These are phyloP conservation scores for Wickerhamiella cacticola DNA, from an alignment of 805 yeast genomes.

Conservation along the genomic window DNA sequence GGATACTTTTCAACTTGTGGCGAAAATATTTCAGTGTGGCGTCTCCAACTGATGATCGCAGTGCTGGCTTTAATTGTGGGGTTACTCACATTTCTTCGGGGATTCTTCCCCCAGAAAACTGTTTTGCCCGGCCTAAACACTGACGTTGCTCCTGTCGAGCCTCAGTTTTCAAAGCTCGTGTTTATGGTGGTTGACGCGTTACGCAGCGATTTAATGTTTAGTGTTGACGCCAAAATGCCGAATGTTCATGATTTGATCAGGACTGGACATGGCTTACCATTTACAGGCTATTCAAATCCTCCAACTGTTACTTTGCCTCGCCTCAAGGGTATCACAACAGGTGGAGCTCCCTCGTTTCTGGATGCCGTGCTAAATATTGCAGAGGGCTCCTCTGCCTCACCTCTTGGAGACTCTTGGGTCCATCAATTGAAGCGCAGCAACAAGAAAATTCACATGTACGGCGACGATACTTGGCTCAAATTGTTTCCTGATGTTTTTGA, in stretches of 20 bases:
- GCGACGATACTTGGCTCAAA: conserved; percentile 97
- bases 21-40: neutral
- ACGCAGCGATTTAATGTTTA: conserved; percentile 74
- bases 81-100: conserved; percentile 53
- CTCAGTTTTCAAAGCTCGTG: conserved; percentile 54
- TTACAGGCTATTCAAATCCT: conserved; percentile 84
- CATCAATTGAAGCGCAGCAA: conserved; percentile 42
- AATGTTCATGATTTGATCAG: conserved; percentile 54
- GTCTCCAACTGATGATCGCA: conserved; percentile 1
- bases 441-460: conserved; percentile 64
- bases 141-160: conserved; percentile 19
- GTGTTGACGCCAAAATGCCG: conserved; percentile 50
- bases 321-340: conserved; percentile 84
- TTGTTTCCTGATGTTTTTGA: conserved; percentile 63
- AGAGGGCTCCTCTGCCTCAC: conserved; percentile 69
- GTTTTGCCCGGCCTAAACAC: conserved; percentile 45
- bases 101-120: conserved; percentile 87
- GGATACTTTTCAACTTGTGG: neutral
- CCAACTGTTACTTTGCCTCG: conserved; percentile 96
- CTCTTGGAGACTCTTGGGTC: conserved; percentile 79
- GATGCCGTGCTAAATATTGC: conserved; percentile 92
- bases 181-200: conserved; percentile 88
- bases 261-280: conserved; percentile 66
- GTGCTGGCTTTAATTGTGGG: conserved; percentile 33
- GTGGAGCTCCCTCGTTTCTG: conserved; percentile 84